Evolutionary conservation across 176 grass and related monocot species (phyloP), one percentile per base, ranked within the genome.

Genomic region (Oryza glumipatula): DNA sequence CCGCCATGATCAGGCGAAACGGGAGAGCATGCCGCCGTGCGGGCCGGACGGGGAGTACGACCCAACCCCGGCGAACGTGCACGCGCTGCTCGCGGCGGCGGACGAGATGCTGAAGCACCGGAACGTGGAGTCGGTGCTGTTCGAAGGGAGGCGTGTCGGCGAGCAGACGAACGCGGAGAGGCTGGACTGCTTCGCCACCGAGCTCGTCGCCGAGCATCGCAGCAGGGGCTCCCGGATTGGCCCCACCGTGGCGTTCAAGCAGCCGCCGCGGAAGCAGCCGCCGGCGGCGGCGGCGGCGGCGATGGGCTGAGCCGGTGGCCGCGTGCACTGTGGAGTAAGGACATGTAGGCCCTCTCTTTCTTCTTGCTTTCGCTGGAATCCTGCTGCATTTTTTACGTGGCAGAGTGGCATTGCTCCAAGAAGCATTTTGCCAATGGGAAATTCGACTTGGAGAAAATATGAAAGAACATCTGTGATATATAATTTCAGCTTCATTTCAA

Each of bases 161-260:
- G 92, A 96, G 84, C 88, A 85, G 84, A 94, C 94, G 24, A 99
- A 96, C 77, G 91, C 91, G 86, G 97, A 99, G 92, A 94, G 91
- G 85, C 83, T 99, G 84, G 96, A 99, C 33, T 74, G 78, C 78
- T 93, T 99, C 86, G 94, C 97, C 0, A 81, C 70, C 66, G 88
- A 96, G 76, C 94, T 99, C 32, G 88, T 94, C 7, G 86, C 86
- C 6, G 97, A 99, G 82, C 97, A 94, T 75, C 91, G 90, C 82
- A 87, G 76, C 72, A 84, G 97, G 72, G 83, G 86, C 30, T 88
- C 88, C 63, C 84, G 97, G 45, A 99, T 96, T 78, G 97, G 94
- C 58, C 97, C 97, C 60, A 99, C 97, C 16, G 97, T 99, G 70
- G 91, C 90, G 65, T 89, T 99, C 91, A 99, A 99, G 90, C 91